A percentile compares a stretch with the other conserved stretches of the same genome.
Conservation (phyloP, 2,329 filamentous ascomycete genomes). For the Drechslerella coelobrocha region DNA sequence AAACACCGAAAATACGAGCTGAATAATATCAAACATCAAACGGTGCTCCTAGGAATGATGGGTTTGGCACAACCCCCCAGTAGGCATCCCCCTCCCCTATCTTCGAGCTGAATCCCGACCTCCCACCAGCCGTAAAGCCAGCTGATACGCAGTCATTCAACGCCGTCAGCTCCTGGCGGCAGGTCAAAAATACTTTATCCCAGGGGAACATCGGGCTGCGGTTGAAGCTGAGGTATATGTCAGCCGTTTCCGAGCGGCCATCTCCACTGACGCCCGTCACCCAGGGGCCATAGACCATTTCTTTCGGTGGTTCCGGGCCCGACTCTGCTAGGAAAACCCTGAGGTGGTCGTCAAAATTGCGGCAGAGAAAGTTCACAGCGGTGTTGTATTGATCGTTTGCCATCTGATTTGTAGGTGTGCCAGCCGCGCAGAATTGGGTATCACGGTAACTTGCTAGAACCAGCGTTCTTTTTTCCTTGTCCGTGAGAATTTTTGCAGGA, state of each 20-base stretch:
- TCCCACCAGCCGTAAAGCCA: slow-evolving; percentile 13
- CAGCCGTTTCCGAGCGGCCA: neutral
- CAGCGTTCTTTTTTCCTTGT: neutral
- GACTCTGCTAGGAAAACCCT: slow-evolving; percentile 12
- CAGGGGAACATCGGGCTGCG: slow-evolving; percentile 10
- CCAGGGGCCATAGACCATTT: slow-evolving; percentile 10
- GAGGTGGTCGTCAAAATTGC: slow-evolving; percentile 14
- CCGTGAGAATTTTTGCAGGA: neutral
- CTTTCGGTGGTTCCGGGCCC: slow-evolving; percentile 5
- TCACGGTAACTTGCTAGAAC: neutral
- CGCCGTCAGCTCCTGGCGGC: neutral
- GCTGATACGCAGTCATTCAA: slow-evolving; percentile 5
- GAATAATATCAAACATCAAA: no score
- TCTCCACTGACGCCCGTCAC: neutral
- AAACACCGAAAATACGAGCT: no score
- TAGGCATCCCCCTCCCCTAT: slow-evolving; percentile 14
- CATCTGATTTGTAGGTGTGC: neutral
- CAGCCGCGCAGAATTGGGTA: neutral
- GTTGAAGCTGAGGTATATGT: slow-evolving; percentile 10
- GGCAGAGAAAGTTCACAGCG: slow-evolving; percentile 3
- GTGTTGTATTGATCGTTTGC: neutral
- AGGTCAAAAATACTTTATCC: slow-evolving; percentile 16
- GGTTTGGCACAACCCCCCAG: neutral
- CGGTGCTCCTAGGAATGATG: neutral
- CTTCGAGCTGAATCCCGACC: slow-evolving; percentile 7